Conservation (phyloP, 441 rosid genomes). For the Arabidopsis hybrid region DNA sequence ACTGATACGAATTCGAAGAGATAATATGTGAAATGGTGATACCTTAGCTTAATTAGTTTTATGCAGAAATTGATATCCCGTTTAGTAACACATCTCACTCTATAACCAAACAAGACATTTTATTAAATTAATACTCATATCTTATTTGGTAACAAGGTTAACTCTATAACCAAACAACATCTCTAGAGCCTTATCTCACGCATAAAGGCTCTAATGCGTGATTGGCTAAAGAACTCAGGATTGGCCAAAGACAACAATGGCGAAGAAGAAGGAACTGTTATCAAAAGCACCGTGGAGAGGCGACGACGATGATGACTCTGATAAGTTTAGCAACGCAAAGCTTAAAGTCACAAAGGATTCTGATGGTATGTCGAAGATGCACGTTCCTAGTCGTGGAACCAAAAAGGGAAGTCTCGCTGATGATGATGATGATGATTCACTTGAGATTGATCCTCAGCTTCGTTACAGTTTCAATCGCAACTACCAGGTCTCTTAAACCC, state of each 20-base stretch:
- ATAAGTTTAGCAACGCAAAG: conserved; percentile 75
- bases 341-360: conserved; percentile 77
- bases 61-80: too few species aligned
- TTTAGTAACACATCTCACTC: not conserved
- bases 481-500: conserved; percentile 54
- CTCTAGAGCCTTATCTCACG: conserved; percentile 25
- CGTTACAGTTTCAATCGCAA: conserved; percentile 96
- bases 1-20: too few species aligned
- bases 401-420: conserved; percentile 35
- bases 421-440: conserved; percentile 57
- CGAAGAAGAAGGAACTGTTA: conserved; percentile 73
- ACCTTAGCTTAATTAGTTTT: too few species aligned
- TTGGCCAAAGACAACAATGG: conserved; percentile 23
- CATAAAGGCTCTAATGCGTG: too few species aligned
- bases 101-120: not conserved
- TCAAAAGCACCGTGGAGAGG: conserved; percentile 93
- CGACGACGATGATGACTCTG: conserved; percentile 53
- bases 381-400: conserved; percentile 65
- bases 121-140: not conserved
- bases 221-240: not conserved
- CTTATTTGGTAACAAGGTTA: not conserved
- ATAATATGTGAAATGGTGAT: too few species aligned
- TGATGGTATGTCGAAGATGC: conserved; percentile 82
- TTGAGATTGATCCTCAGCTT: conserved; percentile 86
- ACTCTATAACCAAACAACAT: conserved; percentile 33